Conservation (phyloP, 83 land plant genomes). For the Thuja plicata region DNA sequence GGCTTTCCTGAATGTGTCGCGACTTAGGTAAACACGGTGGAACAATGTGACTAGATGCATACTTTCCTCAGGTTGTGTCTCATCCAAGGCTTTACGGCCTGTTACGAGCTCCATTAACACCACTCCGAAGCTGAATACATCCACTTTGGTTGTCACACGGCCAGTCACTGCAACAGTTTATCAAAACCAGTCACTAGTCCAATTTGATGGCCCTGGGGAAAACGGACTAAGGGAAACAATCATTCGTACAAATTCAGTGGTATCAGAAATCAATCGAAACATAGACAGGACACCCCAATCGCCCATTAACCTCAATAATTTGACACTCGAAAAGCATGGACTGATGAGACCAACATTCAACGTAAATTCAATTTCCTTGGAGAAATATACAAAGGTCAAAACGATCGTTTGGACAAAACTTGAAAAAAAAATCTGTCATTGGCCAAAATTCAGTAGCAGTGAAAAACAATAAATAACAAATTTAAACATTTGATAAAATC, state of each 20-base stretch:
- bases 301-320: too few species aligned
- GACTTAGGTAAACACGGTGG: constrained; percentile 43
- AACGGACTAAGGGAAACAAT: not conserved
- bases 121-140: constrained; percentile 79
- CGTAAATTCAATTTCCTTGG: too few species aligned
- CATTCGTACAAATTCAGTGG: too few species aligned
- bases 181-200: not conserved
- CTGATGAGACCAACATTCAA: too few species aligned
- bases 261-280: too few species aligned
- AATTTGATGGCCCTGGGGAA: not conserved
- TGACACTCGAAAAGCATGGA: not conserved
- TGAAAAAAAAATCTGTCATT: too few species aligned
- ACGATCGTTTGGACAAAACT: too few species aligned
- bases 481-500: too few species aligned
- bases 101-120: constrained; percentile 73
- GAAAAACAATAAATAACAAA: not conserved
- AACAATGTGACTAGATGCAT: constrained; percentile 72
- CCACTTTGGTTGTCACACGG: constrained; percentile 71
- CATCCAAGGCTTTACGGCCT: constrained; percentile 60
- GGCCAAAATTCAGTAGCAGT: not conserved
- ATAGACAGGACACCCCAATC: too few species aligned
- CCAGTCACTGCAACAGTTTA: constrained; percentile 51
- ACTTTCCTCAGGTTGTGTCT: constrained; percentile 53
- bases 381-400: too few species aligned
- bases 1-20: constrained; percentile 38